Evolutionary conservation across 202 grass and related monocot species (phyloP).

Genomic region (Eragrostis tef): DNA sequence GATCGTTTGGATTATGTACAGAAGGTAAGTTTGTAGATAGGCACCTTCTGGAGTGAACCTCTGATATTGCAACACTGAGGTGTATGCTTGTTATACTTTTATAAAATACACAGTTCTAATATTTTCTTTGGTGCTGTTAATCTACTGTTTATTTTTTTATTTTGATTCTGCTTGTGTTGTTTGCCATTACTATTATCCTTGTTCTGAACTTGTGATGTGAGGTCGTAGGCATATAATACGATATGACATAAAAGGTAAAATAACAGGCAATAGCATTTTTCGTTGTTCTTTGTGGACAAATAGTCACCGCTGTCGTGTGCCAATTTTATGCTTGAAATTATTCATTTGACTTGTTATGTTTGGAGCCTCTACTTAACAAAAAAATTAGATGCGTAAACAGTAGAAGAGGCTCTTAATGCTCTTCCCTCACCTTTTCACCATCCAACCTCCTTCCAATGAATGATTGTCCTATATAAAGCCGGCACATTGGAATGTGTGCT

Average conservation of each 20-base stretch:
- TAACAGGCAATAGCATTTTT: not conserved
- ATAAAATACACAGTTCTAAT: not conserved
- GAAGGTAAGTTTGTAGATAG: conserved; percentile 61
- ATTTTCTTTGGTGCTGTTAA: not conserved
- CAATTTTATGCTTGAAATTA: not conserved
- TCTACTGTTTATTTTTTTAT: conserved; percentile 7
- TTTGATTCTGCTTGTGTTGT: conserved; percentile 1
- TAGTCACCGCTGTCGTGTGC: not conserved
- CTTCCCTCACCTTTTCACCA: too few relatives aligned
- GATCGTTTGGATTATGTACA: conserved; percentile 61
- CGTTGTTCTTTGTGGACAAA: conserved; percentile 3
- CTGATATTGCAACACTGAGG: not conserved
- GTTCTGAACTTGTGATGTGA: not conserved
- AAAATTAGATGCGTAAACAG: too few relatives aligned
- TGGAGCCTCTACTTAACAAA: too few relatives aligned
- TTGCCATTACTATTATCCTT: not conserved
- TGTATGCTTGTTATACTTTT: not conserved
- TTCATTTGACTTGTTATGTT: not conserved
- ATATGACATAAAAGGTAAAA: not conserved
- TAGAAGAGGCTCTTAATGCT: too few relatives aligned
- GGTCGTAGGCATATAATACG: not conserved
- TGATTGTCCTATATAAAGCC: not conserved
- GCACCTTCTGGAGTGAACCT: not conserved
- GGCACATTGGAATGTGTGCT: not conserved
- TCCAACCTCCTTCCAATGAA: not conserved